phyloP scores from a whole-genome alignment of 805 yeast genomes.

The Cyberlindnera saturnus region DNA sequence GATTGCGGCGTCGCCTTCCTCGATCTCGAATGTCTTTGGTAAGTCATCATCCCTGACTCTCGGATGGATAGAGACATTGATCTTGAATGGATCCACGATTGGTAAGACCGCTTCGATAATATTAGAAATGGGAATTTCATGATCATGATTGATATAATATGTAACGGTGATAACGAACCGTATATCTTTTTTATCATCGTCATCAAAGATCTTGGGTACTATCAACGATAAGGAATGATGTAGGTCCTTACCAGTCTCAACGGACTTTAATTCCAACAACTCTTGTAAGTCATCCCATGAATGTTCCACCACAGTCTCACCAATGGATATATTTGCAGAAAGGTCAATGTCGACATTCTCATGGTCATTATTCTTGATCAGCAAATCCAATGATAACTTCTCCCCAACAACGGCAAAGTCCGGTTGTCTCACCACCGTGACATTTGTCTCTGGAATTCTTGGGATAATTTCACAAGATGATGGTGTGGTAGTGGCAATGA shows the following conservation, averaged over 20 bases:
- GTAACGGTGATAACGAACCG: constrained; percentile 16
- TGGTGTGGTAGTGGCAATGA: constrained; percentile 18
- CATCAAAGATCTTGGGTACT: constrained; percentile 5
- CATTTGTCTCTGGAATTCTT: constrained; percentile 30
- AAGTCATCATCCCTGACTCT: constrained; percentile 23
- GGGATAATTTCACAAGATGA: constrained; percentile 29
- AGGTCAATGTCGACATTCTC: constrained; percentile 27
- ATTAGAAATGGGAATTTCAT: constrained; percentile 25
- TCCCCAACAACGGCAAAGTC: constrained; percentile 28
- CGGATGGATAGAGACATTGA: constrained; percentile 28
- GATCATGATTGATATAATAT: constrained; percentile 26
- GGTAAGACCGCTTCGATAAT: constrained; percentile 19
- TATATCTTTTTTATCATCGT: not conserved
- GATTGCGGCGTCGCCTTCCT: constrained; percentile 11
- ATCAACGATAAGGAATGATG: not conserved
- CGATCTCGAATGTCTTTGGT: constrained; percentile 22
- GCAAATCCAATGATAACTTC: constrained; percentile 18
- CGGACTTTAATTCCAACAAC: constrained; percentile 4
- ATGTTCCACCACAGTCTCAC: constrained; percentile 1
- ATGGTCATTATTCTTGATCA: constrained; percentile 26
- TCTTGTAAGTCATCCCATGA: constrained; percentile 1
- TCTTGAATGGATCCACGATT: constrained; percentile 26
- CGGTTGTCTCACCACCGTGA: constrained; percentile 21
- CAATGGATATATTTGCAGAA: constrained; percentile 8
- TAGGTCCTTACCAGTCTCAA: constrained; percentile 4